These are phyloP conservation scores for Calonectria pseudoturangicola DNA, from an alignment of 2,329 filamentous ascomycete genomes.

Conservation along the genomic window DNA sequence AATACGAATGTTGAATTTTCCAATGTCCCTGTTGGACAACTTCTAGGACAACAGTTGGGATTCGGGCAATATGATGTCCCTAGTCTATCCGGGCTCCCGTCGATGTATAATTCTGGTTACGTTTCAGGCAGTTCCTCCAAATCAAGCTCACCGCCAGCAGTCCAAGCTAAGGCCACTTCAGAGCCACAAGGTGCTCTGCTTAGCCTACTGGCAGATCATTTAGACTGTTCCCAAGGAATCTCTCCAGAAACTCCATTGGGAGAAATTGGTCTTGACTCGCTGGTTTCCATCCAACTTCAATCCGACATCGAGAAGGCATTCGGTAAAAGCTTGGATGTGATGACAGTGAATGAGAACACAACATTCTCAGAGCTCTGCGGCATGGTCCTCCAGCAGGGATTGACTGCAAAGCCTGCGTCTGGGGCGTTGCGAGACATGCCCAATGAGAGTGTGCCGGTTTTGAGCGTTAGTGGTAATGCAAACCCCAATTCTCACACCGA, in stretches of 20 bases:
- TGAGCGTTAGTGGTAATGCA: not conserved
- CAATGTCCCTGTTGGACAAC: not conserved
- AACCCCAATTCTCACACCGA: no score
- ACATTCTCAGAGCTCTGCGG: not conserved
- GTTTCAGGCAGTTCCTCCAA: not conserved
- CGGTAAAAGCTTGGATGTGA: not conserved
- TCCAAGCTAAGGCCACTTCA: not conserved
- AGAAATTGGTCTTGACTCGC: not conserved
- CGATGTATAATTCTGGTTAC: not conserved
- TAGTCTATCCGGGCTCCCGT: not conserved
- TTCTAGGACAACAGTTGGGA: not conserved
- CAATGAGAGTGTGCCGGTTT: not conserved
- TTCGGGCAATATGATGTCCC: not conserved
- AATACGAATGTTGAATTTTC: not conserved
- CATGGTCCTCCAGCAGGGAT: not conserved
- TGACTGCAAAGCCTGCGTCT: not conserved
- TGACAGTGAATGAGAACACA: not conserved
- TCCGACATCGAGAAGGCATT: conserved; percentile 12
- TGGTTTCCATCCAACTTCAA: conserved; percentile 10
- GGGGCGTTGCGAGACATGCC: not conserved
- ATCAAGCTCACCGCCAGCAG: not conserved
- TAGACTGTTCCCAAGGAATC: not conserved
- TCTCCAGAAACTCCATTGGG: not conserved
- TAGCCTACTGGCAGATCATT: not conserved
- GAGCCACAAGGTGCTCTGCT: not conserved